Percentiles rank a stretch among this genome's conserved stretches.
Conservation (phyloP, 306 rosid species). For the Medicago ruthenica region DNA sequence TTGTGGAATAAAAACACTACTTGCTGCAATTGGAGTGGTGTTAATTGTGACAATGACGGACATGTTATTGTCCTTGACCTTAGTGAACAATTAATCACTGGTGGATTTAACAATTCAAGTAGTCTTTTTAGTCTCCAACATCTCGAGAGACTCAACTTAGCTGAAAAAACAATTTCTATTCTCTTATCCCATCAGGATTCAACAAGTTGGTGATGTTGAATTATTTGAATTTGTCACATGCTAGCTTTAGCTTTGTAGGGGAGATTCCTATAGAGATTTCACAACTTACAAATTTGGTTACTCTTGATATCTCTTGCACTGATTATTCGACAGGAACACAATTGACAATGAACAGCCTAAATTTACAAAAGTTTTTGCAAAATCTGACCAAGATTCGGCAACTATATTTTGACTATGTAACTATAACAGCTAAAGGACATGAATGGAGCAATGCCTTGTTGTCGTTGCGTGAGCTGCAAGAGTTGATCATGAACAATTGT, state of each 20-base stretch:
- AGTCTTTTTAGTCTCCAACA: not conserved
- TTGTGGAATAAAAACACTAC: too few species aligned
- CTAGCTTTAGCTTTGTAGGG: too few species aligned
- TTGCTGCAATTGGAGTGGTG: not conserved
- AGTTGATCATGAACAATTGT: constrained; percentile 13
- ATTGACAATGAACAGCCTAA: too few species aligned
- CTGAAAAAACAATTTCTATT: too few species aligned
- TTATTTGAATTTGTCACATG: too few species aligned
- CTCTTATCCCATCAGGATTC: too few species aligned
- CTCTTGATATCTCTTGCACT: too few species aligned
- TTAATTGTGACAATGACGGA: not conserved
- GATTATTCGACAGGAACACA: too few species aligned
- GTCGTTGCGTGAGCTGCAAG: not conserved
- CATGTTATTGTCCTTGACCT: not conserved
- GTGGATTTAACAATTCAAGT: not conserved
- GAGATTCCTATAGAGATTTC: too few species aligned
- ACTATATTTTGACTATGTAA: constrained; percentile 46
- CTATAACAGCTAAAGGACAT: constrained; percentile 34
- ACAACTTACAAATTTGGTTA: too few species aligned
- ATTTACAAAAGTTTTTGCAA: not conserved
- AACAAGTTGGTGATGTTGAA: too few species aligned
- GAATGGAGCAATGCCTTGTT: constrained; percentile 51
- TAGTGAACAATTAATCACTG: not conserved
- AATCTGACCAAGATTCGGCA: constrained; percentile 41
- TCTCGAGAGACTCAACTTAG: too few species aligned